Base-by-base conservation (phyloP, 805 yeast species). In the Wickerhamiella dianesei region DNA sequence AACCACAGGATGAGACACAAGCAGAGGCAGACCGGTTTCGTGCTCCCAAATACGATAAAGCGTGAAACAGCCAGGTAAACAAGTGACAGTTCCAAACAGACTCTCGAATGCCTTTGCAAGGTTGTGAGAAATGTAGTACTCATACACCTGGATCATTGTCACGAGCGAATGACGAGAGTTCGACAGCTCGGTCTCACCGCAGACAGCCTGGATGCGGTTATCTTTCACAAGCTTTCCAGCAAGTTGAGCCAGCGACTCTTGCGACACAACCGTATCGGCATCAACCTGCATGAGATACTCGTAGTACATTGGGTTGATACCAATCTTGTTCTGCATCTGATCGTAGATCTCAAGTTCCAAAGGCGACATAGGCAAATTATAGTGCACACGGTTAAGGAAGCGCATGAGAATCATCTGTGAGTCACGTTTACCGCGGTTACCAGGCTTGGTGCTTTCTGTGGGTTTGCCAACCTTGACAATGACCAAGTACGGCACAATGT, bases 371-470 rank as follows among this genome's bases (percentile, higher is more conserved):
- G 80, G 73, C 52, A 74, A 68, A 53, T 75, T 75, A 56, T 74
- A 74, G 61, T 75, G 77, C 19, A 76, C 79, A 48, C 76, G 70
- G 60, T 76, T 79, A 56, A 76, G 63, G 64, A 75, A 76, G 13
- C 77, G 64, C 81, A 76, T 76, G 55, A 76, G 64, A 39, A 76
- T 62, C 63, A 76, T 69, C 59, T 76, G 81, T 16, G 80, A 74
- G 56, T 76, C 81, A 58, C 81, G 76, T 61, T 76, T 76, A 59
- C 81, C 81, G 57, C 81, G 69, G 60, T 76, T 76, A 50, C 81
- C 81, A 13, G 81, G 81, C 44, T 73, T 61, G 47, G 68, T 69
- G 13, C 71, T 72, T 59, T 76, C 81, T 9, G 69, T 73, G 2
- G 80, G 78, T 25, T 77, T 74, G 40, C 81, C 81, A 48, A 77